Evolutionary conservation across 768 basidiomycete species (phyloP), one percentile per base, ranked within the genome.

Genomic region (Pleurotus tuber-regium): DNA sequence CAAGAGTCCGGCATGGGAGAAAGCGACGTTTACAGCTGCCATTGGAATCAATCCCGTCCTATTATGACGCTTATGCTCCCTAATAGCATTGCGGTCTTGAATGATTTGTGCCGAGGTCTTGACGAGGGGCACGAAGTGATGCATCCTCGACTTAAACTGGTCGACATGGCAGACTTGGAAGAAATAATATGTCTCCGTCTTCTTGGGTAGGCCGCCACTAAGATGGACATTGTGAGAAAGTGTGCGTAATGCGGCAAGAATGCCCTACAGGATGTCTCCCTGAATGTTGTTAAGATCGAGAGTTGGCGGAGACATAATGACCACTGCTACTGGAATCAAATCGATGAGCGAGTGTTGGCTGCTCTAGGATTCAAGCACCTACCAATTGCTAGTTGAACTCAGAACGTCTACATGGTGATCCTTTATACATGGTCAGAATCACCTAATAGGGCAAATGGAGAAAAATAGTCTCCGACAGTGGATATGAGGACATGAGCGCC

Each of bases 191-290:
- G 66, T 62, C 54, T 82, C 72, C 4, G 69, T 71, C 65, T 75
- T 77, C 73, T 84, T 84, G 5, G 74, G 77, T 31, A 83, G 71
- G 14, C 81, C 82, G 31, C 71, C 69, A 57, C 80, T 82, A 50
- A 16, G 33, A 51, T 25, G 19, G 41, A n/a, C 26, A 6, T 9
- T 39, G 19, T n/a, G 52, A 48, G 8, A 28, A 23, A 18, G 11
- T 12, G 12, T 9, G 12, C 2, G 4, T 14, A 2, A 4, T 6
- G 11, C 4, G 39, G 19, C 25, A 38, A 52, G 42, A 12, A 41
- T 30, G 1, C 43, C 74, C 50, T 59, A 76, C 77, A 78, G 60
- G 44, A 78, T 68, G 52, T 78, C 76, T 24, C 75, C 75, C 56
- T 78, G 76, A 51, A 78, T 73, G 55, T 78, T 72, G 39, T 63